phyloP scores from a whole-genome alignment of 768 basidiomycete species.

The Leccinum incarnatum region DNA sequence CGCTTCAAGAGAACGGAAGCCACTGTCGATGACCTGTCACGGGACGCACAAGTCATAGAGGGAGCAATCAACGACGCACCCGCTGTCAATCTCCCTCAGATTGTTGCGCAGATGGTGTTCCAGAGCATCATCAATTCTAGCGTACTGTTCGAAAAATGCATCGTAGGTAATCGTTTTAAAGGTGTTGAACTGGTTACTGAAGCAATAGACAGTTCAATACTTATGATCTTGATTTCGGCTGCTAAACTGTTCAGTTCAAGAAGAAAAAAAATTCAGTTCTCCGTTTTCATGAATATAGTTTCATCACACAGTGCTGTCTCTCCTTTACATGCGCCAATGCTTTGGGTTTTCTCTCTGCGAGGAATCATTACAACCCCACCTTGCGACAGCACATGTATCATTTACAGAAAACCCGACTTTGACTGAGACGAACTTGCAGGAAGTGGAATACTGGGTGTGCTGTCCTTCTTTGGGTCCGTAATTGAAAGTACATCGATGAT shows the following conservation, averaged over 20 bases:
- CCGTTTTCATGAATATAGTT: no score
- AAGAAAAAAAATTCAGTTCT: no score
- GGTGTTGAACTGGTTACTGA: not conserved
- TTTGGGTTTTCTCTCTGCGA: not conserved
- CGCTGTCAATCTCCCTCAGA: slow-evolving; percentile 19
- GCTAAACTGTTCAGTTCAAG: not conserved
- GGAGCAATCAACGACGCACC: slow-evolving; percentile 18
- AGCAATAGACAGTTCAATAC: slow-evolving; percentile 10
- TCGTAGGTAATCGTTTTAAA: slow-evolving; percentile 10
- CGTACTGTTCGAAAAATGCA: slow-evolving; percentile 20
- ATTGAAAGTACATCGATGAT: slow-evolving; percentile 41
- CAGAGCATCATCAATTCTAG: slow-evolving; percentile 22
- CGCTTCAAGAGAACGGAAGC: slow-evolving; percentile 23
- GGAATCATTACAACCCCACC: not conserved
- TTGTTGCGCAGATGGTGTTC: slow-evolving; percentile 21
- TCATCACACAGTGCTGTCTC: not conserved
- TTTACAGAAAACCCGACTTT: no score
- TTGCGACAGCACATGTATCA: no score
- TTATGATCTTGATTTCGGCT: not conserved
- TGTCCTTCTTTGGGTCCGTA: no score
- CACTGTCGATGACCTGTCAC: slow-evolving; percentile 10
- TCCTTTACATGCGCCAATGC: not conserved
- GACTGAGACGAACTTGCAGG: not conserved
- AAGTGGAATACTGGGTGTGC: not conserved
- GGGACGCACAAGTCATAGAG: slow-evolving; percentile 20